Base-by-base conservation (phyloP, 805 yeast genomes). In the Metschnikowia shivogae region DNA sequence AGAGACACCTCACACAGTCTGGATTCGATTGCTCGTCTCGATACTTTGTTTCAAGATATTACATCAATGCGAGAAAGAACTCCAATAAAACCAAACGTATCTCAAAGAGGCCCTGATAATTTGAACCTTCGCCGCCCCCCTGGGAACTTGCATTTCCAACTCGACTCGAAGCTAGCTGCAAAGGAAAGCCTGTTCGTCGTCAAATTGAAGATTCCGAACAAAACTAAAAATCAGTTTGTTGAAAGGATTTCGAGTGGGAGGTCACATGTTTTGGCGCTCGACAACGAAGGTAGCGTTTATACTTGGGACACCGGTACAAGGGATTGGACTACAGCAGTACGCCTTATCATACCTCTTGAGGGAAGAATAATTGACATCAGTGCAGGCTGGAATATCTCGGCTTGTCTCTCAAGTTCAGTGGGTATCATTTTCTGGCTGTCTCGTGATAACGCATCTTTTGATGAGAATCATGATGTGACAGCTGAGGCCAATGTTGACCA, bases 331-430 rank as follows among this genome's bases (percentile, higher is more conserved):
- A 57, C 55, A 41, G 88, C 84, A 0, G 70, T 79, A 5, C 56
- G 54, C 40, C 48, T 82, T 28, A 55, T 43, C 4, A 77, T 81
- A 46, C 62, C 65, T 0, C 63, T 63, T 7, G 24, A 32, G 4
- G 46, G 48, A 0, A 57, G 63, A 28, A 67, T 70, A 9, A 69
- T 77, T 9, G 76, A 74, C 50, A 72, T 81, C 8, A 69, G 72
- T 10, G 82, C 87, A 13, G 93, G 92, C 0, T 85, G 92, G 92
- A 73, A 76, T 46, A 60, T 74, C 12, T 76, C 78, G 42, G 77
- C 78, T 34, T 77, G 78, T 17, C 67, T 72, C 39, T 62, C 81
- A 2, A 65, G 65, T 14, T 63, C 64, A 6, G 64, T 73, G 38
- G 89, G 90, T 0, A 59, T 86, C 22, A 71, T 82, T 0, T 70